Evolutionary conservation across 768 basidiomycete species (phyloP).

Genomic region (Mycena haematopus): DNA sequence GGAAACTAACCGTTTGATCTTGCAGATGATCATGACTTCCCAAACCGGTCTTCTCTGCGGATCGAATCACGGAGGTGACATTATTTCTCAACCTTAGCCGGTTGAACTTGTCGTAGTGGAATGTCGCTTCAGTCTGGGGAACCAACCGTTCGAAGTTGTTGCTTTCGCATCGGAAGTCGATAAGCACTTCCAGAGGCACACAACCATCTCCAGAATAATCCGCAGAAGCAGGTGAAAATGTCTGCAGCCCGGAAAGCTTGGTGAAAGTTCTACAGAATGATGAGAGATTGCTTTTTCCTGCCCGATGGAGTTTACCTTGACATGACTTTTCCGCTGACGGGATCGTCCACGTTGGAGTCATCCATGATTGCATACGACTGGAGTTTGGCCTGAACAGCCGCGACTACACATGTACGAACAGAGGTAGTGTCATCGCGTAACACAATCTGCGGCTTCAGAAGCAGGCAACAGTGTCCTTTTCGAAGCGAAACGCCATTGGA

Average conservation of each 20-base stretch:
- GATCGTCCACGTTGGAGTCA: slow-evolving; percentile 76
- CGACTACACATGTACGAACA: slow-evolving; percentile 71
- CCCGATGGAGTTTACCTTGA: slow-evolving; percentile 60
- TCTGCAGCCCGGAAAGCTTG: slow-evolving; percentile 81
- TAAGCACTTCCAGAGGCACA: slow-evolving; percentile 89
- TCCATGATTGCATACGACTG: slow-evolving; percentile 86
- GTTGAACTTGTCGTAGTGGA: slow-evolving; percentile 96
- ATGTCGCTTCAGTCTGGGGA: slow-evolving; percentile 83
- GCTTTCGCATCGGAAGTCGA: slow-evolving; percentile 85
- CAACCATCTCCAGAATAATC: slow-evolving; percentile 53
- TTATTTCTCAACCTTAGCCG: slow-evolving; percentile 82
- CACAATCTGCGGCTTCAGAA: slow-evolving; percentile 91
- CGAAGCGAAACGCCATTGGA: slow-evolving; percentile 69
- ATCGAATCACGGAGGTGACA: slow-evolving; percentile 56
- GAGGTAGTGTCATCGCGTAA: slow-evolving; percentile 62
- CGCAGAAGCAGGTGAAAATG: slow-evolving; percentile 73
- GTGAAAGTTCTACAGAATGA: slow-evolving; percentile 69
- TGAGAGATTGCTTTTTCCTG: neutral
- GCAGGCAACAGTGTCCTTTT: slow-evolving; percentile 82
- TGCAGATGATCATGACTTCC: slow-evolving; percentile 57
- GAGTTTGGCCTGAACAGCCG: slow-evolving; percentile 81
- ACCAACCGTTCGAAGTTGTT: slow-evolving; percentile 88
- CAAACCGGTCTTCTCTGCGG: slow-evolving; percentile 44
- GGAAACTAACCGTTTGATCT: slow-evolving; percentile 59
- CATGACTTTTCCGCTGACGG: slow-evolving; percentile 86